Percentiles rank a stretch among this genome's conserved stretches.
Evolutionary conservation across 2,329 filamentous ascomycete genomes (phyloP).

Genomic region (Trichoderma koningii): DNA sequence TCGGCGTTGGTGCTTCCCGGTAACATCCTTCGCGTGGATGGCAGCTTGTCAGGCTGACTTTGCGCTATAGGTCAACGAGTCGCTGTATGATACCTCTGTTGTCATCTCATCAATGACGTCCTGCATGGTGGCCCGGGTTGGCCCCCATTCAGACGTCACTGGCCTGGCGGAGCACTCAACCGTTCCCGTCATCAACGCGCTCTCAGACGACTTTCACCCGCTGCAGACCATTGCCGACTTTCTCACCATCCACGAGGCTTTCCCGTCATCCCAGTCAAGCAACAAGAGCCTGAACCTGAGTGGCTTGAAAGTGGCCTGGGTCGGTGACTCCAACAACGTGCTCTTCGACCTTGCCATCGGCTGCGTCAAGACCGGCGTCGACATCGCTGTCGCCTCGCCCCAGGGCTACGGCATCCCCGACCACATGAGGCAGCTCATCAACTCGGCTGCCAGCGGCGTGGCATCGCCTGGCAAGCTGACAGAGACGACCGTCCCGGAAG

Average conservation of each 20-base stretch:
- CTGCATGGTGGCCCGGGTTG: slow-evolving; percentile 78
- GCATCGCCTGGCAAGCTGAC: slow-evolving; percentile 64
- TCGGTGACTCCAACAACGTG: slow-evolving; percentile 96
- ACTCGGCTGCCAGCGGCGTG: slow-evolving; percentile 59
- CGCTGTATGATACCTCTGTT: slow-evolving; percentile 84
- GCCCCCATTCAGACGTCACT: slow-evolving; percentile 73
- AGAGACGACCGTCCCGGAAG: slow-evolving; percentile 79
- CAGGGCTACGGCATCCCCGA: slow-evolving; percentile 79
- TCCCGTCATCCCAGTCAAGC: slow-evolving; percentile 52
- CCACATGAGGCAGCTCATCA: slow-evolving; percentile 72
- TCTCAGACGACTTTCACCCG: slow-evolving; percentile 90
- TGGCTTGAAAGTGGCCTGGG: slow-evolving; percentile 90
- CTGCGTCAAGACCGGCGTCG: slow-evolving; percentile 81
- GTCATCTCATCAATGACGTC: slow-evolving; percentile 95
- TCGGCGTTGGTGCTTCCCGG: slow-evolving; percentile 64
- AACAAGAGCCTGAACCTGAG: slow-evolving; percentile 64
- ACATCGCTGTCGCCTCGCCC: slow-evolving; percentile 86
- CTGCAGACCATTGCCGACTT: slow-evolving; percentile 94
- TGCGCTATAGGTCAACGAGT: slow-evolving; percentile 74
- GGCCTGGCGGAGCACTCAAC: slow-evolving; percentile 70
- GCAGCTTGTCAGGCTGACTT: slow-evolving; percentile 10
- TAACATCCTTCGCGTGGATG: background rate
- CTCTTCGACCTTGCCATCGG: slow-evolving; percentile 90
- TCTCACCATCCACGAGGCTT: slow-evolving; percentile 81
- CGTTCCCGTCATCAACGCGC: slow-evolving; percentile 82